Evolutionary conservation across 192 early-diverging fungal species (phyloP).

Genomic region (Coemansia sp.): DNA sequence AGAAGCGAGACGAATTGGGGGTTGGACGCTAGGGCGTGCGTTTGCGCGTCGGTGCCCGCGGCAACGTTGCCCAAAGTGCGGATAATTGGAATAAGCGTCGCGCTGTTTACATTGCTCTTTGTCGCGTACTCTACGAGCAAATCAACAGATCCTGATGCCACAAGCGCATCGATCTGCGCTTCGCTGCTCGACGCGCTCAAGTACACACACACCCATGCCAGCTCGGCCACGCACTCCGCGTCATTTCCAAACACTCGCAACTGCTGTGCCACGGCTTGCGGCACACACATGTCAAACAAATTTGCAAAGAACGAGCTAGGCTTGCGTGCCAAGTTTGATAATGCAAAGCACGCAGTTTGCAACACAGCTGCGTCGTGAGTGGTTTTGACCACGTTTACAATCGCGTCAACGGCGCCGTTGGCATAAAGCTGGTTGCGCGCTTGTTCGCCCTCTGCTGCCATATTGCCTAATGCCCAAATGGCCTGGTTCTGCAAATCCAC

Average conservation of each 20-base stretch:
- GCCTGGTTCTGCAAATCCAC: slow-evolving; percentile 80
- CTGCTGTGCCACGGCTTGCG: slow-evolving; percentile 54
- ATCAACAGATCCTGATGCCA: slow-evolving; percentile 41
- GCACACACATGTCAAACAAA: slow-evolving; percentile 55
- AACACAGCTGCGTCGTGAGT: slow-evolving; percentile 54
- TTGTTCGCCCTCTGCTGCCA: slow-evolving; percentile 80
- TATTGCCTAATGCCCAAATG: slow-evolving; percentile 91
- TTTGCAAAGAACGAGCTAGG: slow-evolving; percentile 58
- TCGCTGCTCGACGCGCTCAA: slow-evolving; percentile 57
- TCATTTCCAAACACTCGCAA: slow-evolving; percentile 36
- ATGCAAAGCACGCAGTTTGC: slow-evolving; percentile 71
- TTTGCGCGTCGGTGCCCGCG: slow-evolving; percentile 62
- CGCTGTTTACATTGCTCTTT: slow-evolving; percentile 33
- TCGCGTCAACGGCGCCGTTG: slow-evolving; percentile 70
- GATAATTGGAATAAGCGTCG: slow-evolving; percentile 57
- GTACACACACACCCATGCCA: slow-evolving; percentile 68
- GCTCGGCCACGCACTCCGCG: slow-evolving; percentile 59
- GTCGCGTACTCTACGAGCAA: slow-evolving; percentile 16
- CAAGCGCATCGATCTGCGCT: slow-evolving; percentile 50
- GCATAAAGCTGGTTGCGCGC: slow-evolving; percentile 74
- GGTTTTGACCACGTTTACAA: slow-evolving; percentile 70
- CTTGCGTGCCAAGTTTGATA: slow-evolving; percentile 68
- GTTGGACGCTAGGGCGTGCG: slow-evolving; percentile 50
- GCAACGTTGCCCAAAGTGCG: slow-evolving; percentile 70
- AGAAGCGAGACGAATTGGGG: slow-evolving; percentile 54